Evolutionary conservation across 306 rosid genomes (phyloP).

Genomic region (Inga oerstediana): DNA sequence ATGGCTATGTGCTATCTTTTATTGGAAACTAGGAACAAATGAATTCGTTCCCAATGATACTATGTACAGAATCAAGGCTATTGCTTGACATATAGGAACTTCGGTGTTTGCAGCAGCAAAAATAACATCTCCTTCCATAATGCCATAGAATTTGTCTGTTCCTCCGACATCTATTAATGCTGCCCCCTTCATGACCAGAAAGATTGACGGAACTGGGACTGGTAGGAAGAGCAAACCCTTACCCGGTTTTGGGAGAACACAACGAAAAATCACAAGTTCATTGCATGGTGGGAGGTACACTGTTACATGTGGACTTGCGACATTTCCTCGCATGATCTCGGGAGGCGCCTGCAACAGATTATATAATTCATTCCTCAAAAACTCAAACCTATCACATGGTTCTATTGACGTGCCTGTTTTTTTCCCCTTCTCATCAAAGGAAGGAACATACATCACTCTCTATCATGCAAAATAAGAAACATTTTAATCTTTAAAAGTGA

Average conservation of each 20-base stretch:
- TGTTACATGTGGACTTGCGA: conserved; percentile 45
- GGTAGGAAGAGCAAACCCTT: conserved; percentile 48
- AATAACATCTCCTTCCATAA: conserved; percentile 63
- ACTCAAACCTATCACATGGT: background rate
- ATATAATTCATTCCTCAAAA: background rate
- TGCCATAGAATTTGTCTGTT: conserved; percentile 23
- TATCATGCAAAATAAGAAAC: background rate
- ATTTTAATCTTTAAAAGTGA: no score
- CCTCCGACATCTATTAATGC: conserved; percentile 46
- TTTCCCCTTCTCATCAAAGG: background rate
- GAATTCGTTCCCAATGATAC: no score
- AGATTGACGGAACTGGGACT: conserved; percentile 65
- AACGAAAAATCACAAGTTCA: conserved; percentile 69
- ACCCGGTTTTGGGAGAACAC: conserved; percentile 62
- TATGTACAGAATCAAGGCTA: conserved; percentile 41
- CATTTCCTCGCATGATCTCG: conserved; percentile 59
- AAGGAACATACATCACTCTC: background rate
- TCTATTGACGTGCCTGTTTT: background rate
- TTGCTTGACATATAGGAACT: conserved; percentile 46
- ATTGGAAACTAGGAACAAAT: no score
- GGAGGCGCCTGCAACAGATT: conserved; percentile 57
- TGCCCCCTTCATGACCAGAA: conserved; percentile 53
- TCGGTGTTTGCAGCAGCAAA: conserved; percentile 62
- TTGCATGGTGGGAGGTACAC: conserved; percentile 72
- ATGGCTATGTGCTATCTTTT: no score